phyloP scores from a whole-genome alignment of 176 grass and related monocot genomes.

The Raddia guianensis region DNA sequence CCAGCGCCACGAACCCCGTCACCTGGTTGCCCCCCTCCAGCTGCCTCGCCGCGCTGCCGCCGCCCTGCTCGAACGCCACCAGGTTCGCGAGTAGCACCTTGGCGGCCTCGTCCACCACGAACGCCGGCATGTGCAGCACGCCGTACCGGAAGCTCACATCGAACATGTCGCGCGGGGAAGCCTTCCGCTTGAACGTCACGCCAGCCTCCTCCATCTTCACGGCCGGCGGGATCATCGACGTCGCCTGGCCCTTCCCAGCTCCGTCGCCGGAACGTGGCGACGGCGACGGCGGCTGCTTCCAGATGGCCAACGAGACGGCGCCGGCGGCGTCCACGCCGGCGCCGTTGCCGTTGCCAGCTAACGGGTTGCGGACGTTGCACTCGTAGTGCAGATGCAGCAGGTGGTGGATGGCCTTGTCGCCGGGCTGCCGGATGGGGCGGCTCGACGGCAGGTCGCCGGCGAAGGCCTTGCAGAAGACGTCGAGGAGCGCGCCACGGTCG shows the following conservation, averaged over 20 bases:
- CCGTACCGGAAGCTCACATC: conserved; percentile 49
- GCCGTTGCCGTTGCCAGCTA: conserved; percentile 15
- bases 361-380: conserved; percentile 53
- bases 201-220: conserved; percentile 51
- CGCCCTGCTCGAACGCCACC: conserved; percentile 59
- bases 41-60: conserved; percentile 35
- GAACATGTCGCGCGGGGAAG: conserved; percentile 47
- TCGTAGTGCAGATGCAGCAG: conserved; percentile 60
- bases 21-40: conserved; percentile 46
- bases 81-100: conserved; percentile 59
- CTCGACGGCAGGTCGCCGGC: conserved; percentile 50
- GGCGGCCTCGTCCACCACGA: conserved; percentile 50
- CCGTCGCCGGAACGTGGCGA: conserved; percentile 32
- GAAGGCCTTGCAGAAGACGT: conserved; percentile 52
- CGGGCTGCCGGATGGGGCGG: conserved; percentile 33
- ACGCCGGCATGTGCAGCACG: conserved; percentile 47
- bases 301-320: conserved; percentile 40
- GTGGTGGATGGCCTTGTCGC: conserved; percentile 47
- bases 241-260: conserved; percentile 13
- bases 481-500: conserved; percentile 39
- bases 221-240: conserved; percentile 50
- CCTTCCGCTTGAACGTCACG: conserved; percentile 59
- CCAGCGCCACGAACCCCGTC: conserved; percentile 51
- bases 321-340: not conserved
- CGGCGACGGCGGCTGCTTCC: conserved; percentile 47